Evolutionary conservation across 2,329 filamentous ascomycete species (phyloP), one percentile per base, ranked within the genome.

Genomic region (Rutstroemia sp.): DNA sequence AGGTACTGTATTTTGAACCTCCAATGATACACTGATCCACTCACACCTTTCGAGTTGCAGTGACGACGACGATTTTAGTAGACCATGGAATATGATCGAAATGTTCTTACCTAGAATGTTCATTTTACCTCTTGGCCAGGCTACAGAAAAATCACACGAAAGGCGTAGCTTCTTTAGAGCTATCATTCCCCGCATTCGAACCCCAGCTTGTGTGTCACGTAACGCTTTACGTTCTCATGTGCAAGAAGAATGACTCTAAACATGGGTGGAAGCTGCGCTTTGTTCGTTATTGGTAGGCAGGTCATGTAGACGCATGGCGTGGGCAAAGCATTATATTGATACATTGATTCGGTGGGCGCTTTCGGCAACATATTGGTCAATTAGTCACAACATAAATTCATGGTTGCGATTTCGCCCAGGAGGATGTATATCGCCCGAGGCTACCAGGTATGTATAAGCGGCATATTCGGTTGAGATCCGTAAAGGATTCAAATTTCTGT

Each of bases 171-270:
- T 34, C 30, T 34, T 34, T 14, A 41, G 41, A 30, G 23, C 16
- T 18, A 37, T 34, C n/a, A 18, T 55, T 44, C 53, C 53, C 53
- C 53, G 53, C 53, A 55, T 55, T 55, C 19, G 19, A 25, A 51
- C 46, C 53, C 47, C 46, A 55, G 46, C 46, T 51, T 55, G 47
- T 18, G 46, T 50, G 38, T 45, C 38, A 50, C 27, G 38, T 50
- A 50, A 48, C 46, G 52, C 44, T 48, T 39, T 6, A 8, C 39
- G 9, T 42, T 19, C 19, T 19, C 39, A 18, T 42, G 16, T 52
- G n/a, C 39, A 19, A 18, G 18, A 9, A 37, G 21, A 37, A 45
- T 51, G 53, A 25, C 53, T 44, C 18, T 16, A 10, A 44, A 25
- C 53, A 51, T 55, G 53, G 53, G 18, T 44, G 18, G 16, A 21